Percentiles rank a stretch among this genome's conserved stretches.
phyloP scores from a whole-genome alignment of 2,329 filamentous ascomycete species.

The Colletotrichum chrysophilum region DNA sequence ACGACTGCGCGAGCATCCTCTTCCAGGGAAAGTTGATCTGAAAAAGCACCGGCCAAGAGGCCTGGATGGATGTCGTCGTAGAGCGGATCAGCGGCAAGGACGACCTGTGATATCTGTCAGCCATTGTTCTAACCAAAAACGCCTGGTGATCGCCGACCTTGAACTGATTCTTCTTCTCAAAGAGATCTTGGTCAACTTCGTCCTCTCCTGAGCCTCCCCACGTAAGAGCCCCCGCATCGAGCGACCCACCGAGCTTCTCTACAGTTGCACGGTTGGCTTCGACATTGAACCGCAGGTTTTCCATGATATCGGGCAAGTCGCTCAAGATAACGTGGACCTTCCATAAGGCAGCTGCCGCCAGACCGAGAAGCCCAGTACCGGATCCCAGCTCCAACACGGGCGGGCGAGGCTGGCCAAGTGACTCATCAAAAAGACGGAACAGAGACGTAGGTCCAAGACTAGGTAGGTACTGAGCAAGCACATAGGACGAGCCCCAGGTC shows the following conservation, averaged over 20 bases:
- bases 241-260: constrained; percentile 56
- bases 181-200: constrained; percentile 48
- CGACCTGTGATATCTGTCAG: constrained; percentile 52
- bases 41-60: constrained; percentile 75
- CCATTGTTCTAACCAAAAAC: neutral
- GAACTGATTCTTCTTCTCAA: constrained; percentile 55
- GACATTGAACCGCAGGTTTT: constrained; percentile 80
- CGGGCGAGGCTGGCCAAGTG: constrained; percentile 33
- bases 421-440: constrained; percentile 47
- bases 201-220: constrained; percentile 65
- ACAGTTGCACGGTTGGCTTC: constrained; percentile 66
- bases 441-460: constrained; percentile 49
- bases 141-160: constrained; percentile 36
- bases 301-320: constrained; percentile 82
- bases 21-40: constrained; percentile 65
- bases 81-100: constrained; percentile 85
- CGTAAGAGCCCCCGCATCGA: constrained; percentile 72
- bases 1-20: constrained; percentile 70
- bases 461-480: constrained; percentile 77
- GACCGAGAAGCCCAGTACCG: constrained; percentile 88
- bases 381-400: constrained; percentile 80
- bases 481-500: constrained; percentile 92
- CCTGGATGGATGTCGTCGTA: constrained; percentile 85
- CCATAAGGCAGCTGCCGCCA: constrained; percentile 81
- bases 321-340: constrained; percentile 73